Base-by-base conservation (phyloP, 345 rosid species). In the Eucalyptus dawsonii region DNA sequence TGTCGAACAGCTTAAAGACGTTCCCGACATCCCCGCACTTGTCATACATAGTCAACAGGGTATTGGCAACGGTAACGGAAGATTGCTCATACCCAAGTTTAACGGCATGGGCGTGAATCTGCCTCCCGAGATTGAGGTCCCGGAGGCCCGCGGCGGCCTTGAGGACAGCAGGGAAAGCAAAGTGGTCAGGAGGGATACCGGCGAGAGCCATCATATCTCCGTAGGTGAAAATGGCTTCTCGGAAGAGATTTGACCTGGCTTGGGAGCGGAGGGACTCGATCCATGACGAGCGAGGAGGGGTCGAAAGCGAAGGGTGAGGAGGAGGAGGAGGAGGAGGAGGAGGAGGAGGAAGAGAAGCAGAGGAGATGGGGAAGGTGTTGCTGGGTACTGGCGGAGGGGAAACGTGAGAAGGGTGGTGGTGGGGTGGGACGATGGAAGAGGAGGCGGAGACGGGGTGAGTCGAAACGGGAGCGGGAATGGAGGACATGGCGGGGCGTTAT, bases 101-200 rank as follows among this genome's bases (percentile, higher is more conserved):
- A 76, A 94, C 40, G 81, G 95, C 97, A 76, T 95, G 97, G 86
- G 96, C 96, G 62, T 97, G 99, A 87, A 97, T 88, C 94, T 97
- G 98, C 80, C 90, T 92, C 86, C 97, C 99, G 50, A 97, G 88
- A 65, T 88, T 88, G 90, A 94, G 89, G 89, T 96, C 93, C 51
- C 88, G 94, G 40, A 95, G 94, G 69, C 92, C 94, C 0, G 95
- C 91, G 6, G 92, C 97, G 15, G 98, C 97, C 90, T 95, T 97
- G 50, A 97, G 88, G 89, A 94, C 92, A 11, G 96, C 97, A 14
- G 99, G 99, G 94, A 96, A 96, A 50, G 94, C 96, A 14, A 94
- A 96, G 86, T 93, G 92, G 86, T 97, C 97, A 3, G 99, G 97
- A 19, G 90, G 89, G 91, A 94, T 56, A 50, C 93, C 96, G 5